These are phyloP conservation scores for Didymella lethalis DNA, from an alignment of 2,329 filamentous ascomycete species.

Conservation along the genomic window DNA sequence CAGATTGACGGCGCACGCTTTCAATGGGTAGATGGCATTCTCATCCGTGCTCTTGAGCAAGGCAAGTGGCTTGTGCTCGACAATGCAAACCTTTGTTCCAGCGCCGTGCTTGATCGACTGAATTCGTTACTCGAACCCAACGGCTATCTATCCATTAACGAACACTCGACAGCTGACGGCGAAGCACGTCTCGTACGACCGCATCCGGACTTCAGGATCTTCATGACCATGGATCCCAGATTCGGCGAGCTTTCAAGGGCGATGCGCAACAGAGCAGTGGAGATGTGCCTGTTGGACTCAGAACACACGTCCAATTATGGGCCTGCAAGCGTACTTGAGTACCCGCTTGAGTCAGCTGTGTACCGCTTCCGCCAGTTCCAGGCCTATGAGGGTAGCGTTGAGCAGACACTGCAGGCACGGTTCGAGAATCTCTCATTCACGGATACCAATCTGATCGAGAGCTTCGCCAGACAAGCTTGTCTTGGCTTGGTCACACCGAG, in stretches of 20 bases:
- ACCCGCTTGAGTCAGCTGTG: conserved; percentile 49
- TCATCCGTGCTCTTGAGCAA: conserved; percentile 84
- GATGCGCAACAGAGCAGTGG: conserved; percentile 94
- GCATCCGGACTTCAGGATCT: conserved; percentile 87
- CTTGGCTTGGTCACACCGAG: conserved; percentile 26
- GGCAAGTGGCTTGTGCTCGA: conserved; percentile 95
- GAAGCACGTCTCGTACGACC: conserved; percentile 80
- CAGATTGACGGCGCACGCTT: conserved; percentile 78
- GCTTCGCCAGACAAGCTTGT: conserved; percentile 42
- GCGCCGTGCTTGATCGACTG: conserved; percentile 90
- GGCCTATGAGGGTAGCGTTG: conserved; percentile 16
- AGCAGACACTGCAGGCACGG: conserved; percentile 28
- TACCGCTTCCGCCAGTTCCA: conserved; percentile 50
- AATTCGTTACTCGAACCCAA: conserved; percentile 94
- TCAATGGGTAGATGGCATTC: conserved; percentile 93
- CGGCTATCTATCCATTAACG: conserved; percentile 88
- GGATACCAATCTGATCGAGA: conserved; percentile 40
- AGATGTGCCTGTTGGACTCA: conserved; percentile 73
- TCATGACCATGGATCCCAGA: conserved; percentile 89
- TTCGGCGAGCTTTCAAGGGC: conserved; percentile 94
- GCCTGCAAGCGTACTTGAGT: conserved; percentile 24
- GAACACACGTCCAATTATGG: conserved; percentile 8
- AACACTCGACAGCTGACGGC: conserved; percentile 84
- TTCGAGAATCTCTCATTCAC: conserved; percentile 49
- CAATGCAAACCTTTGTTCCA: conserved; percentile 95